Evolutionary conservation across 257 asterid species (phyloP).

Genomic region (Ehretia macrophylla): DNA sequence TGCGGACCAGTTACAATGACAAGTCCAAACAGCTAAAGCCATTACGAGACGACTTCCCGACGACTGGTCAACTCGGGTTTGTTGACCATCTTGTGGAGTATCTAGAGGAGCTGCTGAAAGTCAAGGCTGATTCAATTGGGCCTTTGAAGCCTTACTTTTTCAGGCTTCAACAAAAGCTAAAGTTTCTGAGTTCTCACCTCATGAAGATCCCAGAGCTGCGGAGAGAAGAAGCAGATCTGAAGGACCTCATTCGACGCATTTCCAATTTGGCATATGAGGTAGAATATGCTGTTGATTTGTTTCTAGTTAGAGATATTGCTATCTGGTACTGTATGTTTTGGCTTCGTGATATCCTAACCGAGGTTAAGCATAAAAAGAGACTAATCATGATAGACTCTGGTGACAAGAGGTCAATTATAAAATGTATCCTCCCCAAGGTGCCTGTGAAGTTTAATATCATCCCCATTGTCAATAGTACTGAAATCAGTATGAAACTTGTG

Average conservation of each 20-base stretch:
- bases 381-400: not conserved
- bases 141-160: not conserved
- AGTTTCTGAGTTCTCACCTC: not conserved
- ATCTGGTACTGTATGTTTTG: not conserved
- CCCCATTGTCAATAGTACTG: too few relatives aligned
- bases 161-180: not conserved
- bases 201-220: not conserved
- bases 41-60: not conserved
- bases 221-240: not conserved
- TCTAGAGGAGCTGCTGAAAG: not conserved
- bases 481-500: not conserved
- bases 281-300: not conserved
- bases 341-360: not conserved
- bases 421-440: not conserved
- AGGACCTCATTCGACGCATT: not conserved
- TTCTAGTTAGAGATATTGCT: not conserved
- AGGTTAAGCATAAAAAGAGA: not conserved
- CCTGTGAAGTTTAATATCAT: not conserved
- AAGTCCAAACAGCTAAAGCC: not conserved
- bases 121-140: not conserved
- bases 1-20: not conserved
- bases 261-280: not conserved
- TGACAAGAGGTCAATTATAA: not conserved
- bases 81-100: not conserved
- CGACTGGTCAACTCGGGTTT: not conserved